A percentile compares a stretch with the other conserved stretches of the same genome.
Evolutionary conservation across 148 eudicot genomes (phyloP).

Genomic region (Rhododendron williamsianum): DNA sequence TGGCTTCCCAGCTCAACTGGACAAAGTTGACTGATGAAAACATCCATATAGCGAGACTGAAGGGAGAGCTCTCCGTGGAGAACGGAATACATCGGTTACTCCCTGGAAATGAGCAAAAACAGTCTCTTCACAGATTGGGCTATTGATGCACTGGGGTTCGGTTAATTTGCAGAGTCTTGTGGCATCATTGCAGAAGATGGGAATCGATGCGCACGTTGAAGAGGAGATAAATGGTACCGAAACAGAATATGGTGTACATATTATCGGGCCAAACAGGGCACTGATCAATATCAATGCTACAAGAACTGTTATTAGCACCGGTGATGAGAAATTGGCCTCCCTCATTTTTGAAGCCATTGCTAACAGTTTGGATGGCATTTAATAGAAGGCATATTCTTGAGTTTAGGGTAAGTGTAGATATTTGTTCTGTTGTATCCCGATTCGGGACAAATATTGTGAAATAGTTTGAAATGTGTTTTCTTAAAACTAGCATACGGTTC

Average conservation of each 20-base stretch:
- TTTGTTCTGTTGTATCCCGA: not conserved
- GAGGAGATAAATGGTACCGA: slow-evolving; percentile 21
- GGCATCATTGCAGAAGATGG: slow-evolving; percentile 43
- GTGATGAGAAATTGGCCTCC: slow-evolving; percentile 49
- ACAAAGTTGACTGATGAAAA: slow-evolving; percentile 35
- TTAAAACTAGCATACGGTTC: not conserved
- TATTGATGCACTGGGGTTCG: slow-evolving; percentile 35
- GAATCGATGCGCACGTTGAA: slow-evolving; percentile 40
- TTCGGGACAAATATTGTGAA: too few species aligned
- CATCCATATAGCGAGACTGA: slow-evolving; percentile 41
- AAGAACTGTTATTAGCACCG: slow-evolving; percentile 38
- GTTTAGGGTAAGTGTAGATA: not conserved
- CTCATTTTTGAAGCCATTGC: slow-evolving; percentile 42
- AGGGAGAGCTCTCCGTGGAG: slow-evolving; percentile 61
- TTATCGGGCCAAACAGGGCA: slow-evolving; percentile 50
- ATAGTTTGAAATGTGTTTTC: not conserved
- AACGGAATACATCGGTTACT: slow-evolving; percentile 43
- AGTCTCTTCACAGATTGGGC: slow-evolving; percentile 15
- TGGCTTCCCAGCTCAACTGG: slow-evolving; percentile 43
- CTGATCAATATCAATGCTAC: slow-evolving; percentile 35
- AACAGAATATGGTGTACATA: slow-evolving; percentile 23
- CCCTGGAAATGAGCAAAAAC: slow-evolving; percentile 19
- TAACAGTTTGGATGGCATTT: slow-evolving; percentile 34
- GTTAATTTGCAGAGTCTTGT: slow-evolving; percentile 35
- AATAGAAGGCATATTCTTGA: not conserved